A percentile compares a stretch with the other conserved stretches of the same genome.
Evolutionary conservation across 805 yeast genomes (phyloP).

Genomic region (Metschnikowia gelsemii): DNA sequence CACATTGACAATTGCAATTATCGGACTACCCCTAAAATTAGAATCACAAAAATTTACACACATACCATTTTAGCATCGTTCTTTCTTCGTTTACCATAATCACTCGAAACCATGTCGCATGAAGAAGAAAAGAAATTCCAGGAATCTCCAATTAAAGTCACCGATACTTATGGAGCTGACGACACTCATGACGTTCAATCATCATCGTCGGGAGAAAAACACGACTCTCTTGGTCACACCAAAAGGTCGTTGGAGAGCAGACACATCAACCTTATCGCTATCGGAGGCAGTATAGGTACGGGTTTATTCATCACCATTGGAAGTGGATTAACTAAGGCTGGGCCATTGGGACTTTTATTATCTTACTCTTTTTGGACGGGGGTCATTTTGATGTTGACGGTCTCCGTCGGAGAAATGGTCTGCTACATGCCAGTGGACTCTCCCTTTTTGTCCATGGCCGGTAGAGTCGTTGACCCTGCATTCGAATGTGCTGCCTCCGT

Average conservation of each 20-base stretch:
- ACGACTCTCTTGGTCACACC: slow-evolving; percentile 11
- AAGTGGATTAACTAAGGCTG: slow-evolving; percentile 32
- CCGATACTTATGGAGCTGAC: slow-evolving; percentile 13
- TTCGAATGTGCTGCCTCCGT: slow-evolving; percentile 35
- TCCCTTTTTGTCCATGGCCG: slow-evolving; percentile 39
- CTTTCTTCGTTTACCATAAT: neutral
- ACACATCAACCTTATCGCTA: slow-evolving; percentile 40
- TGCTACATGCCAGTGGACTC: slow-evolving; percentile 37
- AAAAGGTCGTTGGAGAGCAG: slow-evolving; percentile 24
- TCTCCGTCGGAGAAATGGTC: slow-evolving; percentile 41
- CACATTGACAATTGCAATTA: too few relatives aligned
- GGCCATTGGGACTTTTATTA: slow-evolving; percentile 34
- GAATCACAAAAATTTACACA: too few relatives aligned
- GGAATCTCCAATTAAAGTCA: slow-evolving; percentile 6
- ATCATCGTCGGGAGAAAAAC: slow-evolving; percentile 3
- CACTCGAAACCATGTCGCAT: slow-evolving; percentile 4
- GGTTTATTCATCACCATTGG: slow-evolving; percentile 39
- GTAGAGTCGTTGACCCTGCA: slow-evolving; percentile 39
- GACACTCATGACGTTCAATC: slow-evolving; percentile 12
- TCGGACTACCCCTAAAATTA: too few relatives aligned
- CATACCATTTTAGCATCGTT: too few relatives aligned
- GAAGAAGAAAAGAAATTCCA: slow-evolving; percentile 11
- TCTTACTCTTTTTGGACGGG: slow-evolving; percentile 34
- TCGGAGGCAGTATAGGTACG: slow-evolving; percentile 43
- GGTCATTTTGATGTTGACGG: slow-evolving; percentile 32